Evolutionary conservation across 208 protist species (phyloP).

Genomic region (Crithidia sp.): DNA sequence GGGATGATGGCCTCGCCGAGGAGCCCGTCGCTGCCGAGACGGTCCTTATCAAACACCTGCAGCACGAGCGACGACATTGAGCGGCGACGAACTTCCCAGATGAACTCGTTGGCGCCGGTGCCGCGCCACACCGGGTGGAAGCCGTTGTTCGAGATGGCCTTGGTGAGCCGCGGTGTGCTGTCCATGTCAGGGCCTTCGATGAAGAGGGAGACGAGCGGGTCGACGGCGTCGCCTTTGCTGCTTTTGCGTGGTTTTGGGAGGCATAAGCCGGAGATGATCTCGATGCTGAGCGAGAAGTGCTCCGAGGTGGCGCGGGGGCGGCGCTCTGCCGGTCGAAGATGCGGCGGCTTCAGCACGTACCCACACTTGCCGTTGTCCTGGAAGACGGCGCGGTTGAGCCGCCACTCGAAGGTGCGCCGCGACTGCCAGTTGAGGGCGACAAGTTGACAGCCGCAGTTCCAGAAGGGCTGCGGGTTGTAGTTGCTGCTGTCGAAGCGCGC

Average conservation of each 20-base stretch:
- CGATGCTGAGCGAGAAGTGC: constrained; percentile 33
- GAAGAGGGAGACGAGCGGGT: constrained; percentile 48
- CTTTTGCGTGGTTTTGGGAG: constrained; percentile 46
- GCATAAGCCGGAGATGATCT: constrained; percentile 60
- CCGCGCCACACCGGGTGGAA: constrained; percentile 70
- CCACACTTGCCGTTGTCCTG: constrained; percentile 91
- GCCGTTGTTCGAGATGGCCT: constrained; percentile 55
- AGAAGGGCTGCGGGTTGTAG: constrained; percentile 86
- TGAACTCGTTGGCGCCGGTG: constrained; percentile 40
- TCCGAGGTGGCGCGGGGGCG: constrained; percentile 4
- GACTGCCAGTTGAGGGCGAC: constrained; percentile 93
- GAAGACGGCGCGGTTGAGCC: constrained; percentile 91
- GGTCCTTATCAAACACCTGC: constrained; percentile 62
- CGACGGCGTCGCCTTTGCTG: constrained; percentile 47
- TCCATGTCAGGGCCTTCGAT: constrained; percentile 43
- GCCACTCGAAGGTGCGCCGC: constrained; percentile 46
- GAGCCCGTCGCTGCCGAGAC: constrained; percentile 31
- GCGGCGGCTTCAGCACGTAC: constrained; percentile 93
- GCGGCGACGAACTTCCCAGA: constrained; percentile 40
- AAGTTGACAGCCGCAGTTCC: constrained; percentile 85
- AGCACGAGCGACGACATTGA: constrained; percentile 48
- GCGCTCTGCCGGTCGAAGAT: constrained; percentile 34
- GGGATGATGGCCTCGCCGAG: constrained; percentile 52
- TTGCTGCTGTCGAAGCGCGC: constrained; percentile 92
- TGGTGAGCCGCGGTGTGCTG: constrained; percentile 28